Evolutionary conservation across 345 rosid species (phyloP).

Genomic region (Cardamine occulta): DNA sequence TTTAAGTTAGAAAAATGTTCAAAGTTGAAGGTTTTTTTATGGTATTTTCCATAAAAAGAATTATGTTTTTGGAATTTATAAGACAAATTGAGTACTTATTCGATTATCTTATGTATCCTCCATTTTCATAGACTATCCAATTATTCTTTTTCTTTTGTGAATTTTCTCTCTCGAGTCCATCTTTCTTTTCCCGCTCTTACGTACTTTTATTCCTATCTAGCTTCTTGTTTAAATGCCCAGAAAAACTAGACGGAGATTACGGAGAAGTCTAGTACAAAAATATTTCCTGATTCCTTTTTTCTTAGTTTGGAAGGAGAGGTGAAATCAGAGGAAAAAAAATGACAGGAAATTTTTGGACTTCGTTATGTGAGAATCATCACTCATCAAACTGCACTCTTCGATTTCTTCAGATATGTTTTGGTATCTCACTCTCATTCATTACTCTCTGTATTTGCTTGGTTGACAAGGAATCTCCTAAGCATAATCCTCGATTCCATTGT

Average conservation of each 20-base stretch:
- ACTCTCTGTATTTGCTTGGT: constrained; percentile 52
- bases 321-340: constrained; percentile 18
- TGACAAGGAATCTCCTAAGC: constrained; percentile 46
- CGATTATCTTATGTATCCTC: not conserved
- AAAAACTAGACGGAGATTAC: not conserved
- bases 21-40: too few species aligned
- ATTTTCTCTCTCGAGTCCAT: not conserved
- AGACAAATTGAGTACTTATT: constrained; percentile 12
- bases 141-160: constrained; percentile 6
- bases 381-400: constrained; percentile 59
- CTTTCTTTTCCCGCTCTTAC: constrained; percentile 21
- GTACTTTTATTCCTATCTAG: not conserved
- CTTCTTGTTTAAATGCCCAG: constrained; percentile 9
- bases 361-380: constrained; percentile 61
- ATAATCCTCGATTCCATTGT: constrained; percentile 29
- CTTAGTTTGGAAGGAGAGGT: not conserved
- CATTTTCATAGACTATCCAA: not conserved
- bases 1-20: too few species aligned
- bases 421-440: constrained; percentile 54
- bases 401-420: constrained; percentile 54
- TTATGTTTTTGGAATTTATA: not conserved
- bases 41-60: too few species aligned
- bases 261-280: not conserved
- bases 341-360: constrained; percentile 56
- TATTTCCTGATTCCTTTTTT: not conserved